phyloP scores from a whole-genome alignment of 306 rosid genomes.

The Abrus precatorius region DNA sequence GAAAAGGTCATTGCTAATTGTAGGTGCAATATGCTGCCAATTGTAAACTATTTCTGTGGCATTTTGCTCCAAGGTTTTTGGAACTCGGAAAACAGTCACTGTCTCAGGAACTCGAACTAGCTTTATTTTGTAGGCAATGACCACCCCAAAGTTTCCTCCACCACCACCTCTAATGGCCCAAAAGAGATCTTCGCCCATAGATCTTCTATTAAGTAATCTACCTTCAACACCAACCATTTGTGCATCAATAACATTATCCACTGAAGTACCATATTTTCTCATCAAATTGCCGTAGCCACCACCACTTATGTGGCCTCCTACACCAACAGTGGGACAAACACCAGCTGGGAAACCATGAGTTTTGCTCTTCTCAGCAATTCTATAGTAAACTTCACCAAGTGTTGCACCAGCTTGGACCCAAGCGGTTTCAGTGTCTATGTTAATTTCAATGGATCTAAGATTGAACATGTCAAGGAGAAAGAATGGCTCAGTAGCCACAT shows the following conservation, averaged over 20 bases:
- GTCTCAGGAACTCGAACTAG: slow-evolving; percentile 60
- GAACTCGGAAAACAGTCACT: slow-evolving; percentile 62
- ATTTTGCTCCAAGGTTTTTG: slow-evolving; percentile 55
- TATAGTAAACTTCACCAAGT: slow-evolving; percentile 65
- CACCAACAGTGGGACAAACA: slow-evolving; percentile 64
- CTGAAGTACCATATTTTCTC: slow-evolving; percentile 65
- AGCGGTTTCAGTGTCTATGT: slow-evolving; percentile 47
- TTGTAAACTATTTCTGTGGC: slow-evolving; percentile 53
- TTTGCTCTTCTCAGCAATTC: slow-evolving; percentile 55
- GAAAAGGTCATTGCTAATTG: slow-evolving; percentile 56
- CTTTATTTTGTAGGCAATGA: slow-evolving; percentile 57
- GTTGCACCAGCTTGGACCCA: slow-evolving; percentile 65
- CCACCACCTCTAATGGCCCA: slow-evolving; percentile 73
- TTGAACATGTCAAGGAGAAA: slow-evolving; percentile 70
- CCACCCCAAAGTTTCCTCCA: slow-evolving; percentile 64
- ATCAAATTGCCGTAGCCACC: slow-evolving; percentile 69
- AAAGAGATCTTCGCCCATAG: slow-evolving; percentile 70
- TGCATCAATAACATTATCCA: slow-evolving; percentile 64
- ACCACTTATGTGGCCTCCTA: slow-evolving; percentile 69
- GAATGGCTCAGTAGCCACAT: slow-evolving; percentile 56
- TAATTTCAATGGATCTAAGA: slow-evolving; percentile 55
- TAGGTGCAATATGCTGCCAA: slow-evolving; percentile 65
- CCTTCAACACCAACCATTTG: slow-evolving; percentile 58
- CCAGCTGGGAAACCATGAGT: slow-evolving; percentile 66
- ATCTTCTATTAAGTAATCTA: slow-evolving; percentile 54